Conservation (phyloP, 1,139 yeast species). For the Hansenula sp. region DNA sequence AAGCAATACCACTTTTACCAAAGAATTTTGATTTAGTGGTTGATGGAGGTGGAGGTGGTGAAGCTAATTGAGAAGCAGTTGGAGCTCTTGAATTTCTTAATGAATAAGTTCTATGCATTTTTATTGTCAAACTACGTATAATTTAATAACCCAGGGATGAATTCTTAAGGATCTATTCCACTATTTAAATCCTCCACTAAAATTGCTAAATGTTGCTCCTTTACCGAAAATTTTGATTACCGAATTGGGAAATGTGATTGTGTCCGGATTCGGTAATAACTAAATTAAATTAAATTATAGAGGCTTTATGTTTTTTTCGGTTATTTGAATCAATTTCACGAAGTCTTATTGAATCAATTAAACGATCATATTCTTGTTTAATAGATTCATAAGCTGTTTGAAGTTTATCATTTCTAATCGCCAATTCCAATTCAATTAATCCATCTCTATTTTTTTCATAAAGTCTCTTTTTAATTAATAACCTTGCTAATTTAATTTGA, state of each 20-base stretch:
- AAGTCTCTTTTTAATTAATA: constrained; percentile 66
- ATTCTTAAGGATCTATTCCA: too few species aligned
- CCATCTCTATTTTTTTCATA: constrained; percentile 79
- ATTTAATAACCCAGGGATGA: too few species aligned
- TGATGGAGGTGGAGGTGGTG: constrained; percentile 79
- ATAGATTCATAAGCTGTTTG: constrained; percentile 71
- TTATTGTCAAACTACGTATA: too few species aligned
- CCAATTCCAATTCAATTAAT: constrained; percentile 56
- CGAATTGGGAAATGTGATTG: not conserved
- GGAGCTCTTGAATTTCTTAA: constrained; percentile 77
- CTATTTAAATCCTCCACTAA: too few species aligned
- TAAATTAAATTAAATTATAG: not conserved
- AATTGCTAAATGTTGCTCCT: too few species aligned
- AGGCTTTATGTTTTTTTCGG: not conserved
- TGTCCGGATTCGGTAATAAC: not conserved
- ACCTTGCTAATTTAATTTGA: constrained; percentile 31
- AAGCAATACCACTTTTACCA: constrained; percentile 67
- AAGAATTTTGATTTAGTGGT: constrained; percentile 66
- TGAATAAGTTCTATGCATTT: constrained; percentile 69
- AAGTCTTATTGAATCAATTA: constrained; percentile 23
- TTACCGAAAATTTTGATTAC: too few species aligned
- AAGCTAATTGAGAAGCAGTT: constrained; percentile 74
- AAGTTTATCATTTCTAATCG: constrained; percentile 60
- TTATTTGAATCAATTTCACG: not conserved
- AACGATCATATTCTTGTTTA: constrained; percentile 63